Base-by-base conservation (phyloP, 192 early-diverging fungal species). In the Coemansia sp. region DNA sequence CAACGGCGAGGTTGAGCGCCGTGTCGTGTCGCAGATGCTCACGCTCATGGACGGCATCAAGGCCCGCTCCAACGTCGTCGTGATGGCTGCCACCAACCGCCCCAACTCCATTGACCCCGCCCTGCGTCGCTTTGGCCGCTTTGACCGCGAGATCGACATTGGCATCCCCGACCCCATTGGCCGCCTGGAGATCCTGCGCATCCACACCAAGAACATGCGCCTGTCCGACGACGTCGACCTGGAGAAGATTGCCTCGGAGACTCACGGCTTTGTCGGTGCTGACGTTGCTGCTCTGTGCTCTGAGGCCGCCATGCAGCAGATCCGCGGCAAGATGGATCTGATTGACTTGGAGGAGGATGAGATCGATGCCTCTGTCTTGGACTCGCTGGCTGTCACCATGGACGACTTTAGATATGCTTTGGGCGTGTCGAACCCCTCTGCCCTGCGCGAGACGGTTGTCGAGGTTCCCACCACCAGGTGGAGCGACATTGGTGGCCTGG, bases 121-220 rank as follows among this genome's bases (percentile, higher is more conserved):
- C 11, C 91, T 99, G 64, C 94, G 97, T 80, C 96, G 97, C 72
- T 98, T 98, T 70, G 97, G 97, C 46, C 96, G 97, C 55, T 99
- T 99, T 73, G 97, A 99, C 85, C 94, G 97, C 84, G 97, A 99
- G 80, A 87, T 99, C 27, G 97, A 98, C 80, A 99, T 99, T 86
- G 97, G 97, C 76, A 98, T 99, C 70, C 97, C 97, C 7, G 97
- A 99, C 75, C 96, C 97, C 11, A 97, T 91, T 71, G 97, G 97
- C 43, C 94, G 97, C 73, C 88, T 98, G n/a, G 97, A 98, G 83
- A 97, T 99, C 64, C 86, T 99, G 71, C 91, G 97, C 74, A 98
- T 99, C 71, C 97, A 98, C 88, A 98, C 97, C 76, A 98, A 98
- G 86, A 98, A 98, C 77, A 98, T 98, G 97, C 97, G 97, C 80